Conservation (phyloP, 441 rosid genomes). For the Arabidopsis hybrid region DNA sequence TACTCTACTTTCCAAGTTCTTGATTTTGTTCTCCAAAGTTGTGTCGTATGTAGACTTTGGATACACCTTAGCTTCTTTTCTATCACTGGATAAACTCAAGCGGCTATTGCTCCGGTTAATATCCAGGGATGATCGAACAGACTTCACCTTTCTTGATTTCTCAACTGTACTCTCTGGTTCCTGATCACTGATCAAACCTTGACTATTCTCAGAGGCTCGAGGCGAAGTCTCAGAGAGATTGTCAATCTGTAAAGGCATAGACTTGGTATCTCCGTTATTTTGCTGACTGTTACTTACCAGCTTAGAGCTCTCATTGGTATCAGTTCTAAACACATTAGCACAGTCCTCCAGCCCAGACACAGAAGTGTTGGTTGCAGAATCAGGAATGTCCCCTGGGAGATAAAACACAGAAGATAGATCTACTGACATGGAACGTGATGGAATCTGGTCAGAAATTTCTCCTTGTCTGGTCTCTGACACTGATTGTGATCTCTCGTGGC, state of each 20-base stretch:
- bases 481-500: constrained; percentile 40
- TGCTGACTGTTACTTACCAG: constrained; percentile 18
- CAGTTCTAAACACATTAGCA: constrained; percentile 20
- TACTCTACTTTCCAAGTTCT: constrained; percentile 72
- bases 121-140: constrained; percentile 78
- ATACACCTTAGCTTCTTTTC: constrained; percentile 59
- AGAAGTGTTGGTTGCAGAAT: constrained; percentile 30
- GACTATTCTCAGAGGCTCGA: constrained; percentile 37
- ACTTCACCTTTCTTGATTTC: constrained; percentile 68
- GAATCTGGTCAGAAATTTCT: constrained; percentile 21
- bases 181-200: constrained; percentile 40
- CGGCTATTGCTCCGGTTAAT: constrained; percentile 52
- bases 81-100: constrained; percentile 46
- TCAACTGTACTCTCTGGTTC: constrained; percentile 47
- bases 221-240: constrained; percentile 27
- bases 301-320: constrained; percentile 22
- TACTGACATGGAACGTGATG: constrained; percentile 36
- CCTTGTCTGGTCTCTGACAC: constrained; percentile 34
- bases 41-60: constrained; percentile 52
- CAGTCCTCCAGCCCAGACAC: constrained; percentile 31
- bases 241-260: constrained; percentile 31
- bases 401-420: constrained; percentile 47
- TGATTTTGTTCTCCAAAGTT: constrained; percentile 66
- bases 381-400: constrained; percentile 33
- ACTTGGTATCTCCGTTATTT: constrained; percentile 16